Conservation (phyloP, 139 green algal genomes). For the Chlorella sp. region DNA sequence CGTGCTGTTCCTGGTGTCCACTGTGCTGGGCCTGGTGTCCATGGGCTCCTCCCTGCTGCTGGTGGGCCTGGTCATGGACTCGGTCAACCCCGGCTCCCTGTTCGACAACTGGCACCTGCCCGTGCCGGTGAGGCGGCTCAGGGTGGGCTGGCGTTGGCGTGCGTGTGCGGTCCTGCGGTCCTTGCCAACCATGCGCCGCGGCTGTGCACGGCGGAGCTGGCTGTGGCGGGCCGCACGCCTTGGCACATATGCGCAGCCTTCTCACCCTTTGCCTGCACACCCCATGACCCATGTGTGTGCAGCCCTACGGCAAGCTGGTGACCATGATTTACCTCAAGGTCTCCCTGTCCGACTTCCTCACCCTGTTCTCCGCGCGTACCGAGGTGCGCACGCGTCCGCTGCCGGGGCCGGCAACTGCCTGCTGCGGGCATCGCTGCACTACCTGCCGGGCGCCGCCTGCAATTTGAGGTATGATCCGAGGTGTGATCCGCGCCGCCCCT, state of each 20-base stretch:
- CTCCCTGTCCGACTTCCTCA: constrained; percentile 87
- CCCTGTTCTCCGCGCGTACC: constrained; percentile 83
- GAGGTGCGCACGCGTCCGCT: constrained; percentile 8
- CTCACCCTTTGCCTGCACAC: not conserved
- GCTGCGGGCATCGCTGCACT: too few species aligned
- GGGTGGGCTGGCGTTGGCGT: not conserved
- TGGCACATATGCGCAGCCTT: not conserved
- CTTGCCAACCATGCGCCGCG: too few species aligned
- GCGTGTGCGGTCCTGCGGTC: not conserved
- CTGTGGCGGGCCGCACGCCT: too few species aligned
- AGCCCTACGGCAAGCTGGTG: constrained; percentile 72
- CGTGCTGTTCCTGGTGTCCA: constrained; percentile 73
- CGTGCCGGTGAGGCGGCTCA: not conserved
- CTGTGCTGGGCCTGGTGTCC: constrained; percentile 74
- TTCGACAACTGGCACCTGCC: constrained; percentile 57
- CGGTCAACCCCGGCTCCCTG: constrained; percentile 44
- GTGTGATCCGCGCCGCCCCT: too few species aligned
- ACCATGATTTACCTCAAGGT: constrained; percentile 89
- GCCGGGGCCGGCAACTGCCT: too few species aligned
- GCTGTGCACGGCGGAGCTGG: too few species aligned
- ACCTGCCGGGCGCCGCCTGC: too few species aligned
- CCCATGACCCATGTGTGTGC: not conserved
- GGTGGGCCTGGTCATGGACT: constrained; percentile 73
- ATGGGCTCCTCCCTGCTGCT: constrained; percentile 80
- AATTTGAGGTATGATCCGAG: too few species aligned